phyloP scores from a whole-genome alignment of 768 basidiomycete species.

The Lentinula raphanica region DNA sequence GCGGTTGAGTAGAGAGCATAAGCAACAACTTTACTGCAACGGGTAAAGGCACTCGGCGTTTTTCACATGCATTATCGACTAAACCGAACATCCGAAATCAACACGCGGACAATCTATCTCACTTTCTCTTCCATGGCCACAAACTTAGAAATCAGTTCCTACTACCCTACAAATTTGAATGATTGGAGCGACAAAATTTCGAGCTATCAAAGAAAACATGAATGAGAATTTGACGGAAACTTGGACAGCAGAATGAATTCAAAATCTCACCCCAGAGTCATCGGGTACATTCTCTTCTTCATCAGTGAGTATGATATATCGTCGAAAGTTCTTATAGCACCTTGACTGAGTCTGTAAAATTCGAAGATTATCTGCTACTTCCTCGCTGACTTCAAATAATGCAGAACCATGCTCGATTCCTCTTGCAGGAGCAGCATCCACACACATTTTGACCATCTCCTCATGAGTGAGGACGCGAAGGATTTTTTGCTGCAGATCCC shows the following conservation, averaged over 20 bases:
- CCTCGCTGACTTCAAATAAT: slow-evolving; percentile 12
- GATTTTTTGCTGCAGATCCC: background rate
- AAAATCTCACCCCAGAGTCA: slow-evolving; percentile 49
- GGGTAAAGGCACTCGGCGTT: background rate
- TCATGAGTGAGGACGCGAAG: slow-evolving; percentile 24
- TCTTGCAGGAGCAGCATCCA: slow-evolving; percentile 33
- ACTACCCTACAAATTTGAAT: background rate
- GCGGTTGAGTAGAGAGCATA: background rate
- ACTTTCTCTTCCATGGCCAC: too few relatives aligned
- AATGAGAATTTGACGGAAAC: too few relatives aligned
- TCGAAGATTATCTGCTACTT: slow-evolving; percentile 44
- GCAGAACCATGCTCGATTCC: slow-evolving; percentile 28
- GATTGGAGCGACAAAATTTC: background rate
- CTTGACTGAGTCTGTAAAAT: slow-evolving; percentile 58
- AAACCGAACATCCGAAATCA: too few relatives aligned
- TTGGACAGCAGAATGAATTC: too few relatives aligned
- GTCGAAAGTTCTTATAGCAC: slow-evolving; percentile 56
- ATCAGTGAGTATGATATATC: slow-evolving; percentile 56
- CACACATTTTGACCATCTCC: slow-evolving; percentile 38
- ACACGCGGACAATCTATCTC: background rate
- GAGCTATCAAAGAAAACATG: background rate
- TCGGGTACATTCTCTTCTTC: slow-evolving; percentile 22
- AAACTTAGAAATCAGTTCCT: slow-evolving; percentile 6
- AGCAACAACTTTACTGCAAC: background rate
- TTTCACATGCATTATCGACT: background rate